Base-by-base conservation (phyloP, 352 stramenopile species). In the Phytophthora citricola region DNA sequence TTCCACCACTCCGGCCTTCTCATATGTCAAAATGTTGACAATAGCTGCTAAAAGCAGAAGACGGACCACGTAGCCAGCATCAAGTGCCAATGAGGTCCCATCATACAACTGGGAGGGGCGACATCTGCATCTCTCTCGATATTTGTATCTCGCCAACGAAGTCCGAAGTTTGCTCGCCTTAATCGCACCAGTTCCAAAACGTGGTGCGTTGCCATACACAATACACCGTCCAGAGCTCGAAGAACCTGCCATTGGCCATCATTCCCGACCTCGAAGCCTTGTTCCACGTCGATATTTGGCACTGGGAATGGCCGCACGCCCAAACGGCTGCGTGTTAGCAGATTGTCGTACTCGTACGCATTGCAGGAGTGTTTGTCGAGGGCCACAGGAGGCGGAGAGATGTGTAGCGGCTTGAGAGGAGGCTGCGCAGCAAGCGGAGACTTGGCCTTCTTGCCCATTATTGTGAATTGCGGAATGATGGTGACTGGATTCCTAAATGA, bases 41-140 rank as follows among this genome's bases (percentile, higher is more conserved):
- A 71, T 36, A 9, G 74, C 38, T 12, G 82, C 74, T 15, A 87
- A 56, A 76, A 54, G 22, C 70, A 68, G 9, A 92, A 81, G 11
- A 85, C 71, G 1, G 66, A 78, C 65, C 85, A 93, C 45, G 85
- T 92, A 20, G 66, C 58, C 20, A 74, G 44, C 76, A 95, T 89
- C 58, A 93, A 66, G 64, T 84, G 86, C 85, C 87, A 93, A 66
- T 94, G 87, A 32, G 87, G 87, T 17, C 87, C 87, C 24, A 94
- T 71, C 40, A 91, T 72, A 49, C 85, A 93, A 39, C 64, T 52
- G 10, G 83, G 81, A n/a, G 67, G 49, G 11, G 53, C 27, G 3
- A 44, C 31, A 24, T 70, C 58, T 10, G 31, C 26, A 20, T 71
- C 45, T 43, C 48, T 45, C 40, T 48, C 39, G 12, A 63, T 24